Conservation (phyloP, 345 rosid species). For the Alliaria petiolata region DNA sequence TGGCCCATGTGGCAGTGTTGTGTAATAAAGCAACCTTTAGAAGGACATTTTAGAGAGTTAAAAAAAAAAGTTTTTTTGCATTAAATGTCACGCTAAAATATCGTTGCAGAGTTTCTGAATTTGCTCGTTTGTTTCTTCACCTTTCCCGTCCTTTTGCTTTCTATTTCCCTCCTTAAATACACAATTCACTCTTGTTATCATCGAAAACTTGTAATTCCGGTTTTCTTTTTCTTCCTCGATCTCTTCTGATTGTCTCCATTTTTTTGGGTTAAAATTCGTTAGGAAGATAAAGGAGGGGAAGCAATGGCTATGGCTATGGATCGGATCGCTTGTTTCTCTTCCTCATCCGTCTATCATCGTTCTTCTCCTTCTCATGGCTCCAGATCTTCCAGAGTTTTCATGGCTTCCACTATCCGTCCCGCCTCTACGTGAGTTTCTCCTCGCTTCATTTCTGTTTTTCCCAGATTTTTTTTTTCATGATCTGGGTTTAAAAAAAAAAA, state of each 20-base stretch:
- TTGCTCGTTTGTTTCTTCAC: slow-evolving; percentile 8
- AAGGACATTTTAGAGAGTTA: background rate
- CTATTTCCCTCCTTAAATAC: slow-evolving; percentile 6
- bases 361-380: background rate
- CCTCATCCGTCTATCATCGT: slow-evolving; percentile 10
- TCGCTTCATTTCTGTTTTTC: background rate
- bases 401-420: slow-evolving; percentile 28
- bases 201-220: background rate
- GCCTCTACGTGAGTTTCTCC: slow-evolving; percentile 28
- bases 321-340: slow-evolving; percentile 23
- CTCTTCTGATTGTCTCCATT: background rate
- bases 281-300: no score
- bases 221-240: background rate
- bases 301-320: slow-evolving; percentile 20
- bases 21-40: background rate
- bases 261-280: no score
- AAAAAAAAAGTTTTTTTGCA: background rate
- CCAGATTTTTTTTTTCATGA: background rate
- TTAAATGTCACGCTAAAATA: slow-evolving; percentile 1
- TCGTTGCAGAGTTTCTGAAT: slow-evolving; percentile 3
- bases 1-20: slow-evolving; percentile 13
- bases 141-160: background rate
- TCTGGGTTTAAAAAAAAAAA: no score
- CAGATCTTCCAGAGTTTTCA: slow-evolving; percentile 14
- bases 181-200: slow-evolving; percentile 22